Conservation (phyloP, 345 rosid species). For the Jatropha curcas region DNA sequence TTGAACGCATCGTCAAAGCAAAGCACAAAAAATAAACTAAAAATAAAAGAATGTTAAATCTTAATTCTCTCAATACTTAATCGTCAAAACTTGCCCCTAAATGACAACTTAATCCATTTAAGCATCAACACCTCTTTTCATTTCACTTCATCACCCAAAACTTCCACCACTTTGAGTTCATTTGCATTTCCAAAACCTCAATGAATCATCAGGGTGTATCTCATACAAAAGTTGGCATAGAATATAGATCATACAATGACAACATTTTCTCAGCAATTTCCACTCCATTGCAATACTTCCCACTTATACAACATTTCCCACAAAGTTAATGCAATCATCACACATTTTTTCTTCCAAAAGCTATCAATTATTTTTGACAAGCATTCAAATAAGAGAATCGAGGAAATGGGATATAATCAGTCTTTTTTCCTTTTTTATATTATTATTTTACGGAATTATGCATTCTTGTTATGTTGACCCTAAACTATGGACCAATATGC, state of each 20-base stretch:
- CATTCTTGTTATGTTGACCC: too few relatives aligned
- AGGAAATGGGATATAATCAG: too few relatives aligned
- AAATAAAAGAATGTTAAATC: background rate
- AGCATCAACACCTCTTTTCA: background rate
- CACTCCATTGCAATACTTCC: background rate
- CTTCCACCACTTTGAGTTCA: background rate
- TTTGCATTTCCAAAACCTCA: slow-evolving; percentile 1
- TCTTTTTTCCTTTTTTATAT: too few relatives aligned
- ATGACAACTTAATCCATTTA: too few relatives aligned
- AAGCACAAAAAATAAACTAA: background rate
- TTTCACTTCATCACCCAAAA: too few relatives aligned
- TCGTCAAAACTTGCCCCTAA: background rate
- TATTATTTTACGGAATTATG: too few relatives aligned
- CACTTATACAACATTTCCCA: background rate
- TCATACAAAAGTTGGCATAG: too few relatives aligned
- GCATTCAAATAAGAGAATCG: too few relatives aligned
- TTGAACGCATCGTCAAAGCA: background rate
- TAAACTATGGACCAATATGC: background rate
- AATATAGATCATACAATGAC: too few relatives aligned
- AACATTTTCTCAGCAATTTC: background rate
- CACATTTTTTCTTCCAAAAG: too few relatives aligned
- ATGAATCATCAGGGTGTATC: background rate
- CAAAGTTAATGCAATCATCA: background rate
- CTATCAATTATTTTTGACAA: too few relatives aligned
- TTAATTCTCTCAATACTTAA: background rate